A percentile compares a stretch with the other conserved stretches of the same genome.
Evolutionary conservation across 495 filamentous ascomycete species (phyloP).

Genomic region (Penicillium steckii): DNA sequence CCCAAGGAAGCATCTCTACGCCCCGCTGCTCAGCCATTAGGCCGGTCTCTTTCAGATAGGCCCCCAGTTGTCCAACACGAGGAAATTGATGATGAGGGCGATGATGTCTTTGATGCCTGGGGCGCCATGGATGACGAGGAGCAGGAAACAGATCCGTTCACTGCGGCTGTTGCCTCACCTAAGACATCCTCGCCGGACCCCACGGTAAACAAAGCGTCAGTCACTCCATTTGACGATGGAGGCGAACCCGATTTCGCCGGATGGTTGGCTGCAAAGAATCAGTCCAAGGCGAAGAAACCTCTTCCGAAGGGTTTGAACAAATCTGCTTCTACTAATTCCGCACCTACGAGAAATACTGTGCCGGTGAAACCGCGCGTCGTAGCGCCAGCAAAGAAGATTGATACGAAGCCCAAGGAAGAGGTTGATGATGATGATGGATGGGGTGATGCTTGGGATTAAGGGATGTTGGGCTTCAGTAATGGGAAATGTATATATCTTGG

Average conservation of each 20-base stretch:
- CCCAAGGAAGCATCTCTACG: conserved; percentile 31
- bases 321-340: conserved; percentile 29
- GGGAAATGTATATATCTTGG: conserved; percentile 2
- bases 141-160: conserved; percentile 48
- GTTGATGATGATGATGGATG: conserved; percentile 49
- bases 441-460: conserved; percentile 56
- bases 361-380: conserved; percentile 41
- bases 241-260: conserved; percentile 92
- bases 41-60: conserved; percentile 38
- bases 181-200: conserved; percentile 33
- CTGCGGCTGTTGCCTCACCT: conserved; percentile 35
- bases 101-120: conserved; percentile 66
- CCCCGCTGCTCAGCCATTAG: conserved; percentile 41
- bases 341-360: conserved; percentile 31
- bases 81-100: conserved; percentile 43
- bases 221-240: conserved; percentile 70
- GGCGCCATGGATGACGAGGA: conserved; percentile 66
- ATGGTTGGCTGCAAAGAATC: conserved; percentile 81
- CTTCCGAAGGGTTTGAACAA: conserved; percentile 78
- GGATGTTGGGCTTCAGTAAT: not conserved
- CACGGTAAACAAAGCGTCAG: conserved; percentile 26
- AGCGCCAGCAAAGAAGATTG: conserved; percentile 44
- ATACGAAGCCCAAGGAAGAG: conserved; percentile 50
- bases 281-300: conserved; percentile 67
- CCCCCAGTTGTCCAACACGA: conserved; percentile 43